Conservation (phyloP, 1,284 basidiomycete species). For the Pascua sp. region DNA sequence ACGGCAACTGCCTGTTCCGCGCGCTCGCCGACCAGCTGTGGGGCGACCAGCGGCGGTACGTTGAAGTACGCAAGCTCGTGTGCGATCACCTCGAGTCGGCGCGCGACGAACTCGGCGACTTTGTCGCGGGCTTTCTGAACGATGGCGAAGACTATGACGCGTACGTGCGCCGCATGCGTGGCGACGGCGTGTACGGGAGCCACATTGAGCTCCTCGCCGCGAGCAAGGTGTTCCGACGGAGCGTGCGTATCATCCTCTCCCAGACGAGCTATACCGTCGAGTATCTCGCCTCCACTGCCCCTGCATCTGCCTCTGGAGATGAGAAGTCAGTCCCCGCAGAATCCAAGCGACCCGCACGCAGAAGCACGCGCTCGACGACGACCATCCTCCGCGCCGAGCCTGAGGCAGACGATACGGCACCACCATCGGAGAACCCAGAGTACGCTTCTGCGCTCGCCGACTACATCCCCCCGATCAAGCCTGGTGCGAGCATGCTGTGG, state of each 20-base stretch:
- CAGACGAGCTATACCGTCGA: conserved; percentile 42
- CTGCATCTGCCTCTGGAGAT: neutral
- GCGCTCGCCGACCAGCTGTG: conserved; percentile 41
- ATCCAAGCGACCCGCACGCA: neutral
- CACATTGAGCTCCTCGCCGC: conserved; percentile 44
- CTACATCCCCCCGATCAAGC: neutral
- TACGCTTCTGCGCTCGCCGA: too few species aligned
- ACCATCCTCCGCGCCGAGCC: too few species aligned
- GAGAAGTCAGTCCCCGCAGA: neutral
- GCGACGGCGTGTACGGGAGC: conserved; percentile 36
- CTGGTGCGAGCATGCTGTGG: conserved; percentile 40
- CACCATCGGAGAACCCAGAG: too few species aligned
- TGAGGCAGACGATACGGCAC: too few species aligned
- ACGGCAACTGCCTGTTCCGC: conserved; percentile 46
- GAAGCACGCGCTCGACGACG: too few species aligned
- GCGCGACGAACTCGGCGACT: conserved; percentile 30
- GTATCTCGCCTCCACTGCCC: conserved; percentile 2
- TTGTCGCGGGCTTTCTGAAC: conserved; percentile 32
- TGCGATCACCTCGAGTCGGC: conserved; percentile 38
- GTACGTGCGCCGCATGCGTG: conserved; percentile 40
- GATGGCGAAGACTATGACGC: conserved; percentile 37
- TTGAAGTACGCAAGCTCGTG: conserved; percentile 36
- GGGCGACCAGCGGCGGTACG: conserved; percentile 37
- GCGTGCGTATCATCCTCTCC: conserved; percentile 38
- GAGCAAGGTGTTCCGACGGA: conserved; percentile 36